These are phyloP conservation scores for Yamadazyma endophytica DNA, from an alignment of 805 yeast species.

Conservation along the genomic window DNA sequence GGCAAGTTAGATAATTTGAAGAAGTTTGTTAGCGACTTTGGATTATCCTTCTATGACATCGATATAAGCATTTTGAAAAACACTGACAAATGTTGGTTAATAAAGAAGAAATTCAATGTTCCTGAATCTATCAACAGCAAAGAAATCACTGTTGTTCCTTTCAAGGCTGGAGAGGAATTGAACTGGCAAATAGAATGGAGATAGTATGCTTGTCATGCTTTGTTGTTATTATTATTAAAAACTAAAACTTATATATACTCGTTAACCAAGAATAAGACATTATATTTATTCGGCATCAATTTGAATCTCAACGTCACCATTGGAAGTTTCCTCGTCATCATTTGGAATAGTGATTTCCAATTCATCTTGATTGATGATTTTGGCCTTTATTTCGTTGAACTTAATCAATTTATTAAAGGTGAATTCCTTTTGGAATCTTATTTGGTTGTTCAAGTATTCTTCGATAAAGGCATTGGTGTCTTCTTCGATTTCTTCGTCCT, in stretches of 20 bases:
- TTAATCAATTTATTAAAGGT: slow-evolving; percentile 37
- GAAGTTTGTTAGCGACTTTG: slow-evolving; percentile 72
- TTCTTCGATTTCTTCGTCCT: slow-evolving; percentile 37
- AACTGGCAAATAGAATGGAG: slow-evolving; percentile 77
- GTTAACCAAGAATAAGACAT: too few species aligned
- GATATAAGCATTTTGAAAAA: slow-evolving; percentile 33
- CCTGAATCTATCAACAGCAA: slow-evolving; percentile 54
- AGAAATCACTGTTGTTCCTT: slow-evolving; percentile 65
- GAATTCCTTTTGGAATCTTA: slow-evolving; percentile 40
- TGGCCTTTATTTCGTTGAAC: slow-evolving; percentile 34
- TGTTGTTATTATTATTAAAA: too few species aligned
- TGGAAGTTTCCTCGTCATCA: slow-evolving; percentile 19
- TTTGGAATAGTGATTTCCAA: slow-evolving; percentile 40
- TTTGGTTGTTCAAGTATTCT: slow-evolving; percentile 33
- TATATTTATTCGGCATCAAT: too few species aligned
- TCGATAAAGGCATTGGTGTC: slow-evolving; percentile 34
- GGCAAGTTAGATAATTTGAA: slow-evolving; percentile 63
- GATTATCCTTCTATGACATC: slow-evolving; percentile 67
- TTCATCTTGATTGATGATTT: slow-evolving; percentile 34
- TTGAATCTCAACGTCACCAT: slow-evolving; percentile 17
- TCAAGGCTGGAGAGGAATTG: slow-evolving; percentile 74
- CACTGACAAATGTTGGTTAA: slow-evolving; percentile 46
- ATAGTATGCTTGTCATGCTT: too few species aligned
- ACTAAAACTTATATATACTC: slow-evolving; percentile 2
- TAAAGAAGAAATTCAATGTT: slow-evolving; percentile 48